Evolutionary conservation across 139 green algal genomes (phyloP).

Genomic region (Volvox africanus): DNA sequence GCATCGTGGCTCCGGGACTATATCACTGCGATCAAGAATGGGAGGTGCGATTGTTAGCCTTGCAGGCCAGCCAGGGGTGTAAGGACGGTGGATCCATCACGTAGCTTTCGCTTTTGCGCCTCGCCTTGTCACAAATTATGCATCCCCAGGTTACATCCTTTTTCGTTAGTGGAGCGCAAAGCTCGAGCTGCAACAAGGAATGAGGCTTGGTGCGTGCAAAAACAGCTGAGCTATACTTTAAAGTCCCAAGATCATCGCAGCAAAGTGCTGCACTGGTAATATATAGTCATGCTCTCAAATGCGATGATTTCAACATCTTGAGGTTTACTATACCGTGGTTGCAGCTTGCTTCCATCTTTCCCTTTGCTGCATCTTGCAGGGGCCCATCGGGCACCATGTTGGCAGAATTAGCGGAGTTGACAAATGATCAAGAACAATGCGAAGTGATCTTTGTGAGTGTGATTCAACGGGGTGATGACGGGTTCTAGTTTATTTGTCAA

Average conservation of each 20-base stretch:
- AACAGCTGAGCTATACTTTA: neutral
- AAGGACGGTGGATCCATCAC: neutral
- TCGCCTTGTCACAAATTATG: neutral
- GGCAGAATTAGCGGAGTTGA: conserved; percentile 75
- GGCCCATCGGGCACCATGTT: conserved; percentile 81
- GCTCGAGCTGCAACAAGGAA: conserved; percentile 80
- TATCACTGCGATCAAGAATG: conserved; percentile 73
- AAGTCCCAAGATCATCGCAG: too few relatives aligned
- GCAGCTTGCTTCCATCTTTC: neutral
- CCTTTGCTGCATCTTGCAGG: conserved; percentile 45
- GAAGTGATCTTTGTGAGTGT: conserved; percentile 76
- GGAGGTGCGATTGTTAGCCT: conserved; percentile 21
- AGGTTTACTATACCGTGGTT: too few relatives aligned
- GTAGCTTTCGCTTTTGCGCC: neutral
- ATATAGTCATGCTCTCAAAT: too few relatives aligned
- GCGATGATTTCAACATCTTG: too few relatives aligned
- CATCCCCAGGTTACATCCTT: conserved; percentile 67
- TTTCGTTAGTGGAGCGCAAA: conserved; percentile 75
- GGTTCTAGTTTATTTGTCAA: neutral
- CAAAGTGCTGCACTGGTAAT: too few relatives aligned
- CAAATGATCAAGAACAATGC: conserved; percentile 62
- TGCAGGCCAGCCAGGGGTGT: neutral
- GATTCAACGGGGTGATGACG: neutral
- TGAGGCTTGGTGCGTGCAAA: conserved; percentile 70
- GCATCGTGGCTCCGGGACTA: conserved; percentile 79